Evolutionary conservation across 2,329 filamentous ascomycete species (phyloP).

Genomic region (Ustilaginoidea virens): DNA sequence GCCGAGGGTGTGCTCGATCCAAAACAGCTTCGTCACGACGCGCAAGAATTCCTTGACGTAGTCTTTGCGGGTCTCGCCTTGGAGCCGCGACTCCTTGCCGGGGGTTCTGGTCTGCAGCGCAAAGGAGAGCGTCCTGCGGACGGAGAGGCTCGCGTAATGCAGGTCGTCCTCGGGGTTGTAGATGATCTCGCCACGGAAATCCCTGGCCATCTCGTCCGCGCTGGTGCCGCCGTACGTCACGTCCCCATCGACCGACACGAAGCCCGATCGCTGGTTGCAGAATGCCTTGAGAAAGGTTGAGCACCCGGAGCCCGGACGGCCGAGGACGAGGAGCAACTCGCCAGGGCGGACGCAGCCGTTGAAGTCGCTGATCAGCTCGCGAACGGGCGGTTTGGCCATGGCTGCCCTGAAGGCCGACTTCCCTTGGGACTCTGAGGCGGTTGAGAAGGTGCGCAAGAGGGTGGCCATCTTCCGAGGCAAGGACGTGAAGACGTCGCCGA

Average conservation of each 20-base stretch:
- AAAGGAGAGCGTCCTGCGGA: conserved; percentile 51
- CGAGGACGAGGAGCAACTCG: conserved; percentile 53
- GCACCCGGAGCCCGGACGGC: conserved; percentile 52
- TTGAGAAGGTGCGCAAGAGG: conserved; percentile 26
- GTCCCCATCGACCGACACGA: conserved; percentile 47
- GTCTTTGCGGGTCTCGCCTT: conserved; percentile 43
- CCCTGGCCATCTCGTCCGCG: conserved; percentile 28
- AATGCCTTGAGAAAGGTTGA: conserved; percentile 58
- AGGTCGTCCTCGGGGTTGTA: conserved; percentile 55
- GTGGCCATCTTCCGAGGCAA: conserved; percentile 30
- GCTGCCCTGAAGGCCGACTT: conserved; percentile 29
- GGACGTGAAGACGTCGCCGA: conserved; percentile 50
- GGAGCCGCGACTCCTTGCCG: conserved; percentile 27
- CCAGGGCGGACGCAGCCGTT: conserved; percentile 56
- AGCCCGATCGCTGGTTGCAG: conserved; percentile 52
- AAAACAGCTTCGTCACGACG: conserved; percentile 55
- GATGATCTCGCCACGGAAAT: conserved; percentile 46
- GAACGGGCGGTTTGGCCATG: conserved; percentile 38
- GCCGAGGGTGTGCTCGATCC: conserved; percentile 53
- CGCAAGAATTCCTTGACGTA: conserved; percentile 36
- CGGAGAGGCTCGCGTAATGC: conserved; percentile 54
- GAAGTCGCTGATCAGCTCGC: conserved; percentile 48
- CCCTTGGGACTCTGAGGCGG: too few relatives aligned
- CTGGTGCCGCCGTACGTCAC: conserved; percentile 43
- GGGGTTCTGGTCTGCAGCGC: conserved; percentile 51